Evolutionary conservation across 805 yeast genomes (phyloP), one percentile per base, ranked within the genome.

Genomic region (Candida jianshihensis): DNA sequence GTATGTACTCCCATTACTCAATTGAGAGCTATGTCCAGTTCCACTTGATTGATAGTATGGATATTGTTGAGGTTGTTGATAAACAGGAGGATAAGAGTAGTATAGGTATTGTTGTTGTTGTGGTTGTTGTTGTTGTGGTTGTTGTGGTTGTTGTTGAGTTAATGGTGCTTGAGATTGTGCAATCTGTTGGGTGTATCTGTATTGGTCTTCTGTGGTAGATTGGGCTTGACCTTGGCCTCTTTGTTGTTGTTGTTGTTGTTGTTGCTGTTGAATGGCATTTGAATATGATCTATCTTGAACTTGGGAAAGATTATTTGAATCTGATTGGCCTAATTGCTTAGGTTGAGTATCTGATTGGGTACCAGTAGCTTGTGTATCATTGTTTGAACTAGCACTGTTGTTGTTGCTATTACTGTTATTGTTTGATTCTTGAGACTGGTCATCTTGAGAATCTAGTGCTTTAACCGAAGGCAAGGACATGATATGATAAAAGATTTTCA

Each of bases 11-110:
- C 31, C 41, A 13, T 42, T n/a, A 20, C 30, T 31, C 19, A 36
- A 15, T 27, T 26, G 22, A 12, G 42, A n/a, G n/a, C n/a, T n/a
- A n/a, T n/a, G n/a, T n/a, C n/a, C n/a, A n/a, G n/a, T n/a, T n/a
- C 19, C 22, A 11, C 35, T 13, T 12, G 46, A 27, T 30, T 48
- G 52, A 32, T 51, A 48, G 41, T 49, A 51, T 5, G 53, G 54
- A 34, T 50, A 49, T 34, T 48, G 48, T 31, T 27, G 36, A 20
- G 33, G 34, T 11, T 31, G 39, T 24, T 40, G 46, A 4, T 44
- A 42, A 3, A 33, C 34, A 17, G 42, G 46, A 6, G 39, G 44
- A 24, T 45, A 41, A 9, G 40, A 19, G 33, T 43, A 38, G 30
- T 40, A 39, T 4, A 38, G 35, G 20, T 35, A 44, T 31, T 38